These are phyloP conservation scores for Hysterium pulicare DNA, from an alignment of 2,329 filamentous ascomycete genomes.

Conservation along the genomic window DNA sequence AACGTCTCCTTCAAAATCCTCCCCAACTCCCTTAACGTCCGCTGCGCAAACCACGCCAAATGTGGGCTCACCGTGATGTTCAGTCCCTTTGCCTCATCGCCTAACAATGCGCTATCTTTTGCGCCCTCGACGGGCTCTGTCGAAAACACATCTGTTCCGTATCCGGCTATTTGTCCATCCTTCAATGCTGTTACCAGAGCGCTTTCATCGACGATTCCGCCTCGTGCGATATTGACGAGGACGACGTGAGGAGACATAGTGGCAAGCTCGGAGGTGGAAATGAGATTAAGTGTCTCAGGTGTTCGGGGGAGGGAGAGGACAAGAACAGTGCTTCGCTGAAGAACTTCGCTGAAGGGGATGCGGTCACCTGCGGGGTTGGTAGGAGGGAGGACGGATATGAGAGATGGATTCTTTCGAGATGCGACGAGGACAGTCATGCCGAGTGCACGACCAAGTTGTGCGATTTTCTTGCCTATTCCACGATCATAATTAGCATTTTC, in stretches of 20 bases:
- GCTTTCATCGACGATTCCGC: slow-evolving; percentile 50
- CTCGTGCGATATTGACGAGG: slow-evolving; percentile 50
- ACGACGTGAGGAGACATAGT: slow-evolving; percentile 45
- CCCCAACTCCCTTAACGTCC: slow-evolving; percentile 47
- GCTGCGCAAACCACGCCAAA: slow-evolving; percentile 52
- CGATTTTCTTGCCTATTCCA: slow-evolving; percentile 45
- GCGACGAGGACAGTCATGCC: slow-evolving; percentile 51
- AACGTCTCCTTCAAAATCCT: slow-evolving; percentile 46
- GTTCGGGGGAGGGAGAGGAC: slow-evolving; percentile 34
- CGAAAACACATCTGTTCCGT: slow-evolving; percentile 51
- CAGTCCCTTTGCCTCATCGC: slow-evolving; percentile 43
- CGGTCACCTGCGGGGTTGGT: slow-evolving; percentile 16
- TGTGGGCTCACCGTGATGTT: slow-evolving; percentile 54
- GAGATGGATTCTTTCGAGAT: slow-evolving; percentile 39
- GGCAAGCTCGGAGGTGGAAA: slow-evolving; percentile 40
- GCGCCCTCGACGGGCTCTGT: slow-evolving; percentile 44
- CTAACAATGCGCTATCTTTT: slow-evolving; percentile 43
- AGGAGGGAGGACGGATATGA: slow-evolving; percentile 1
- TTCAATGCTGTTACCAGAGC: slow-evolving; percentile 47
- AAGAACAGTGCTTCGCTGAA: slow-evolving; percentile 37
- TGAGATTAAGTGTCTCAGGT: slow-evolving; percentile 29
- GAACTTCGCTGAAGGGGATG: slow-evolving; percentile 35
- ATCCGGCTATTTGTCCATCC: slow-evolving; percentile 46
- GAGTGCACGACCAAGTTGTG: slow-evolving; percentile 42
- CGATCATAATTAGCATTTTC: too few relatives aligned